These are phyloP conservation scores for Setaria viridis DNA, from an alignment of 202 grass and related monocot species.

Conservation along the genomic window DNA sequence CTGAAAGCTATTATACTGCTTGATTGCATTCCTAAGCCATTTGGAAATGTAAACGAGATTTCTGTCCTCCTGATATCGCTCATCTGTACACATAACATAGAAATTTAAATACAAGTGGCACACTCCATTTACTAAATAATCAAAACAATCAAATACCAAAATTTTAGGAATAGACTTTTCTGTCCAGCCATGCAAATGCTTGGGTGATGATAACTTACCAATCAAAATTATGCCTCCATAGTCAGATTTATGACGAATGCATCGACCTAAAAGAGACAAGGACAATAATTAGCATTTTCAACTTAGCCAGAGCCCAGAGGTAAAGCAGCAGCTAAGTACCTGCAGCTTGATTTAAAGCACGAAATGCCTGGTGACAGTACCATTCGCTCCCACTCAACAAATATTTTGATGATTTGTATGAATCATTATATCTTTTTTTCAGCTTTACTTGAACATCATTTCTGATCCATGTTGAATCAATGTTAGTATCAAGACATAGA, in stretches of 20 bases:
- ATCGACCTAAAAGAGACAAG: conserved; percentile 71
- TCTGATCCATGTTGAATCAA: conserved; percentile 63
- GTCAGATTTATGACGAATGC: conserved; percentile 93
- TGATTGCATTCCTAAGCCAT: conserved; percentile 92
- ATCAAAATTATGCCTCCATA: conserved; percentile 97
- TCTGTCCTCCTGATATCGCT: conserved; percentile 79
- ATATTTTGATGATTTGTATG: conserved; percentile 81
- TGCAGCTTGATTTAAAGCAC: conserved; percentile 96
- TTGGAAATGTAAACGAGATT: conserved; percentile 86
- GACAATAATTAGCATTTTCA: conserved; percentile 45
- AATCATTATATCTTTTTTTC: conserved; percentile 95
- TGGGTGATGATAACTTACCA: conserved; percentile 53
- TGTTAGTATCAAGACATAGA: conserved; percentile 34
- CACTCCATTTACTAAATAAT: conserved; percentile 6
- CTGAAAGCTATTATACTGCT: conserved; percentile 69
- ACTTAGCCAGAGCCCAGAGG: conserved; percentile 31
- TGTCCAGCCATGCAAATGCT: conserved; percentile 26
- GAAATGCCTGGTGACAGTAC: conserved; percentile 99
- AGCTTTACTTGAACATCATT: conserved; percentile 92
- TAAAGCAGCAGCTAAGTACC: conserved; percentile 49
- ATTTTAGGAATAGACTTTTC: neutral
- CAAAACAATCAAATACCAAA: conserved; percentile 40
- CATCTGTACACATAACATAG: conserved; percentile 63
- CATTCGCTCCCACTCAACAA: conserved; percentile 93
- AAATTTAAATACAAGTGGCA: conserved; percentile 33